Conservation (phyloP, 176 grass and related monocot genomes). For the Coix lacrymajobi region DNA sequence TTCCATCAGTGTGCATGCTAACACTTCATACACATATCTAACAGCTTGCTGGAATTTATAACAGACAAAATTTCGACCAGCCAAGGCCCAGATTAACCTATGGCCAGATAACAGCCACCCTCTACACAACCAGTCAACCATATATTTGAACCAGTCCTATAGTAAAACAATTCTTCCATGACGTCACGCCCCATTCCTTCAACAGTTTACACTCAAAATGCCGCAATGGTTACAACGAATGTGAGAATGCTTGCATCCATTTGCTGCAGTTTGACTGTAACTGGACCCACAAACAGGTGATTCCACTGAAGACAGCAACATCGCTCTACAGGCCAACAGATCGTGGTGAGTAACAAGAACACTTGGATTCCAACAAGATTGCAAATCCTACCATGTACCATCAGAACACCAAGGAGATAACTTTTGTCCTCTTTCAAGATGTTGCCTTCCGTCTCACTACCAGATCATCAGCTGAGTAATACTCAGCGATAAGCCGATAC, state of each 20-base stretch:
- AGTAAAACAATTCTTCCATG: neutral
- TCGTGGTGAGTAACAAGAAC: neutral
- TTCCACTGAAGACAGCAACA: slow-evolving; percentile 4
- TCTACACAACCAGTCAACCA: neutral
- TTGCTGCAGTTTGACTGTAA: neutral
- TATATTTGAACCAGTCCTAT: neutral
- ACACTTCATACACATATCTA: neutral
- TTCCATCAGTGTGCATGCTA: neutral
- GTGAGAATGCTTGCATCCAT: neutral
- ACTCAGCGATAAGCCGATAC: slow-evolving; percentile 91
- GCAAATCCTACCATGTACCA: slow-evolving; percentile 11
- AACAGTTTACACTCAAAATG: slow-evolving; percentile 19
- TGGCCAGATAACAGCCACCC: neutral
- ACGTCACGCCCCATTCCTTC: neutral
- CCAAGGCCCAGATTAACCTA: neutral
- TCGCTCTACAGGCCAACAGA: neutral
- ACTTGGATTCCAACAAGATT: neutral
- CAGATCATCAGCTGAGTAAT: slow-evolving; percentile 95
- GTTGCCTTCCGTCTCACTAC: slow-evolving; percentile 49
- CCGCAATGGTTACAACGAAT: neutral
- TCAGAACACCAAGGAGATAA: slow-evolving; percentile 2
- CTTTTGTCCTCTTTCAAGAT: slow-evolving; percentile 34
- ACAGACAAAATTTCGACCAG: slow-evolving; percentile 20
- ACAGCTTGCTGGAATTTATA: neutral
- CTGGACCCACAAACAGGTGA: slow-evolving; percentile 9